These are phyloP conservation scores for Pestalotiopsis fici DNA, from an alignment of 2,329 filamentous ascomycete species.

Conservation along the genomic window DNA sequence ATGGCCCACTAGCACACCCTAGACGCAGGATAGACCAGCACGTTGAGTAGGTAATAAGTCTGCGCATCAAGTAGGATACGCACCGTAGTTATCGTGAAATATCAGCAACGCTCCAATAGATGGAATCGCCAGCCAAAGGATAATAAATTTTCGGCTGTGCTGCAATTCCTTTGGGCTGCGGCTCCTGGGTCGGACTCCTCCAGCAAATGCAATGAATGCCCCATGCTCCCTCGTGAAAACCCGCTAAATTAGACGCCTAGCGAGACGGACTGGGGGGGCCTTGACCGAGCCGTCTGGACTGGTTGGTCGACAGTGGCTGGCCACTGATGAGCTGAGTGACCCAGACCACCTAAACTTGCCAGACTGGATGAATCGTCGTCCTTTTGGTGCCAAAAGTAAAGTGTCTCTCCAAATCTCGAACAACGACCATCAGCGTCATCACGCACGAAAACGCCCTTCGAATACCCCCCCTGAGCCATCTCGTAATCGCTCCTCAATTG, in stretches of 20 bases:
- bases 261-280: neutral
- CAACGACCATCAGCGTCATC: slow-evolving; percentile 13
- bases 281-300: neutral
- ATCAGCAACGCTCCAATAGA: neutral
- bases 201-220: neutral
- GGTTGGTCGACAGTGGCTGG: neutral
- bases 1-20: neutral
- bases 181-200: neutral
- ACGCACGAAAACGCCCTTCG: slow-evolving; percentile 15
- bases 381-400: neutral
- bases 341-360: neutral
- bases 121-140: neutral
- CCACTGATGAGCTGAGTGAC: neutral
- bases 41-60: neutral
- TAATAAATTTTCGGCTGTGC: neutral
- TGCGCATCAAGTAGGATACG: too few relatives aligned
- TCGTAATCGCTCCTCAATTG: slow-evolving; percentile 14
- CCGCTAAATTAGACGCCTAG: neutral
- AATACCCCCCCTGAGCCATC: slow-evolving; percentile 1
- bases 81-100: neutral
- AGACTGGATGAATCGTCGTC: neutral
- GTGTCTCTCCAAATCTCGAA: slow-evolving; percentile 10
- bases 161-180: neutral
- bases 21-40: neutral
- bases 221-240: neutral